Conservation (phyloP, 2,329 filamentous ascomycete species). For the Piedraia hortae region DNA sequence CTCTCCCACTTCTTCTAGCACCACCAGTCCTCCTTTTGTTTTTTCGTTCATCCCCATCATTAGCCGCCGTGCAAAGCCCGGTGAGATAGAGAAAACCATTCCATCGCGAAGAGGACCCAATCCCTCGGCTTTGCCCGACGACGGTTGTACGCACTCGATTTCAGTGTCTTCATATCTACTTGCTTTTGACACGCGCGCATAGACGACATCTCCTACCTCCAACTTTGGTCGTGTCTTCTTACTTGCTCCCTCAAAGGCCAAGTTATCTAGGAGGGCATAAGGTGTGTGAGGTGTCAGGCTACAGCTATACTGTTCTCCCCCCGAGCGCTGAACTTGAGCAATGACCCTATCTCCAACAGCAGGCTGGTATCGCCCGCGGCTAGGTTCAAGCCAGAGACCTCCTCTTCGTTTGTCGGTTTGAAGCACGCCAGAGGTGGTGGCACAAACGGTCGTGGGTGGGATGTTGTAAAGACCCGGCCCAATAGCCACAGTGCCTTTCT, state of each 20-base stretch:
- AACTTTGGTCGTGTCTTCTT: slow-evolving; percentile 77
- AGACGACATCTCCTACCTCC: slow-evolving; percentile 48
- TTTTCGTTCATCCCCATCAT: slow-evolving; percentile 30
- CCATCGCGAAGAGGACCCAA: slow-evolving; percentile 61
- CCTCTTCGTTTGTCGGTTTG: slow-evolving; percentile 45
- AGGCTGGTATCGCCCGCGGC: slow-evolving; percentile 50
- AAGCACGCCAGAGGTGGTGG: slow-evolving; percentile 39
- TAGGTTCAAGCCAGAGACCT: slow-evolving; percentile 46
- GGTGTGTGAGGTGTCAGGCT: slow-evolving; percentile 36
- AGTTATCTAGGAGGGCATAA: slow-evolving; percentile 46
- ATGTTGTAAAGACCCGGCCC: slow-evolving; percentile 65
- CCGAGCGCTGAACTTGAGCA: slow-evolving; percentile 52
- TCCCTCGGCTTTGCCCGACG: slow-evolving; percentile 70
- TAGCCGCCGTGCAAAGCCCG: slow-evolving; percentile 55
- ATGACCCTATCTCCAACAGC: slow-evolving; percentile 65
- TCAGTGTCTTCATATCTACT: slow-evolving; percentile 70
- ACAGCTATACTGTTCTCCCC: slow-evolving; percentile 55
- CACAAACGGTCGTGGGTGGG: slow-evolving; percentile 43
- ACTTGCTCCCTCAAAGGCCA: slow-evolving; percentile 78
- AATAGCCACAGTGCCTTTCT: slow-evolving; percentile 38
- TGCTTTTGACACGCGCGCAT: slow-evolving; percentile 55
- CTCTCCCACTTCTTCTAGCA: slow-evolving; percentile 57
- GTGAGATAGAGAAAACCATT: slow-evolving; percentile 60
- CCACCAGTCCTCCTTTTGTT: slow-evolving; percentile 30
- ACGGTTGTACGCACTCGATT: slow-evolving; percentile 62